Base-by-base conservation (phyloP, 176 grass and related monocot species). In the Typha latifolia region DNA sequence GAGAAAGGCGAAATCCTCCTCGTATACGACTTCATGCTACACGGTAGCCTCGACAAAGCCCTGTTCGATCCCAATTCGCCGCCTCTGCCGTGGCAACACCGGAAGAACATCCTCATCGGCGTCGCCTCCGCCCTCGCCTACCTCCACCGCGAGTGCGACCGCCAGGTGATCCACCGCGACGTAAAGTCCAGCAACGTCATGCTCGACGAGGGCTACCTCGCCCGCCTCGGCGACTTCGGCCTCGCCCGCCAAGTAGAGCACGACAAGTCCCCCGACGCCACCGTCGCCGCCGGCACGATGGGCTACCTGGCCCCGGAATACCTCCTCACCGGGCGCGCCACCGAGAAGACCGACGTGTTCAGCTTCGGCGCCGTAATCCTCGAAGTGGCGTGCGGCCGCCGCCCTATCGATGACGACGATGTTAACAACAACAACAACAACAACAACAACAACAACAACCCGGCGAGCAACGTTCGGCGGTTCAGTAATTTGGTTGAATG, bases 151-250 rank as follows among this genome's bases (percentile, higher is more conserved):
- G 94, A 99, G 61, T 99, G 89, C 70, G 94, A 99, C 23, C 78
- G 81, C 0, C 94, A 85, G 72, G 94, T 99, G 48, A 93, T 99
- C 72, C 94, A 99, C 84, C 85, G 94, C 22, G 94, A 99, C 80
- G 89, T 99, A 74, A 99, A 99, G 74, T 99, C 94, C 12, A 99
- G 94, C 81, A 93, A 99, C 63, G 86, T 99, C 6, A 99, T 99
- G 94, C 89, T 99, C 11, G 94, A 93, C 72, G 86, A 99, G 68
- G 79, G 70, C 0, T 93, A 77, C 84, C 83, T 79, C 37, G 89
- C 89, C 12, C 63, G 94, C 11, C 85, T 99, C 2, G 95, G 95
- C 8, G 95, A 99, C 62, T 99, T 99, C 65, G 95, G 95, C 0
- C 84, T 99, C 0, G 95, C 95, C 2, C 68, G 89, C 19, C 86